Evolutionary conservation across 2,329 filamentous ascomycete genomes (phyloP), one percentile per base, ranked within the genome.

Genomic region (Tolypocladium capitatum): DNA sequence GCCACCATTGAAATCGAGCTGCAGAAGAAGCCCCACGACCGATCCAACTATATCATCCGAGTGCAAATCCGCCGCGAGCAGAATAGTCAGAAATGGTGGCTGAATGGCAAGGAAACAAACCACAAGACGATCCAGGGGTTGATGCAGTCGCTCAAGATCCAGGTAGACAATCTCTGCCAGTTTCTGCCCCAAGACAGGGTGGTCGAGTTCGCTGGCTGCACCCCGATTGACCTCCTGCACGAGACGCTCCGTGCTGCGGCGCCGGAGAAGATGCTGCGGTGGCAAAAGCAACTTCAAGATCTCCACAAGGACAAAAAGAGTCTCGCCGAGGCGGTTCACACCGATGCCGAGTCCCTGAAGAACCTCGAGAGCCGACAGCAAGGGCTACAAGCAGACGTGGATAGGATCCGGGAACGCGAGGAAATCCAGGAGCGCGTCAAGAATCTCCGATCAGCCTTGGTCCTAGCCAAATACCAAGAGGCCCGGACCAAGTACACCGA

Each of bases 91-190:
- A 76, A 78, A n/a, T 98, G 85, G 70, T 84, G 74, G 60, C 63
- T 97, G 31, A 83, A 96, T 60, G 82, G 81, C 36, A 77, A 73
- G 52, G 74, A 76, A 48, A 66, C 72, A 5, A 73, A 73, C 1
- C 77, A 81, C 52, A 84, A 82, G 57, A 72, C 72, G 4, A 74
- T 97, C 7, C 73, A 84, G 56, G 67, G 73, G 10, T 68, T 95
- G 44, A 84, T 83, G 51, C 76, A 72, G 50, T 74, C 73, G 10
- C 81, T 94, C 58, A 84, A 84, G 44, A 97, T 98, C 46, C 92
- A 98, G 64, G 87, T 97, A 53, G 92, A 98, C 69, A 98, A 98
- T 56, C 74, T 98, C 2, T 98, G 92, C 63, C 92, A 98, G 62
- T 98, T 98, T 58, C 70, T 98, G 41, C 92, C 92, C 0, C 92